Base-by-base conservation (phyloP, 345 rosid species). In the Arabis alpina region DNA sequence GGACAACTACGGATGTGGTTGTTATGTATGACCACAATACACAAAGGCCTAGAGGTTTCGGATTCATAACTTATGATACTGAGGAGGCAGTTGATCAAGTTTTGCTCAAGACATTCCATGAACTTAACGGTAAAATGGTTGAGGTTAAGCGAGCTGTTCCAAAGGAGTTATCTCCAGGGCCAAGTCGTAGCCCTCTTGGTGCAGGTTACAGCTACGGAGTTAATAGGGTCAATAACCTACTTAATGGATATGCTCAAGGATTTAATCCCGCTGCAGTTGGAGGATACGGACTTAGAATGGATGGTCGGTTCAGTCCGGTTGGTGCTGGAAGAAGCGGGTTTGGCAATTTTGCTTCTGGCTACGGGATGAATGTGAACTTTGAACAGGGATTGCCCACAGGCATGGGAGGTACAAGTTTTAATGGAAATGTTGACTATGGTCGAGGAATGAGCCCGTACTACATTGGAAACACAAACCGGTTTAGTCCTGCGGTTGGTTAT, bases 21-120 rank as follows among this genome's bases (percentile, higher is more conserved):
- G 97, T 94, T 57, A 94, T 94, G 99, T 91, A 94, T 75, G 99
- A 94, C 75, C 99, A 94, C 85, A 94, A 88, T 74, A 94, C 97
- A 23, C 96, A 88, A 61, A 85, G 99, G 82, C 99, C 99, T 62
- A 89, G 99, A 85, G 99, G 99, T 56, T 94, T 91, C 34, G 97
- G 99, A 68, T 94, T 94, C 86, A 94, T 94, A 69, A 91, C 99
- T 68, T 94, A 83, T 63, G 97, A 91, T 81, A 79, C 86, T 3
- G 97, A 94, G 80, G 99, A 94, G 55, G 92, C 99, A 0, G 96
- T 94, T 66, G 97, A 94, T 25, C 77, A 82, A 72, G 99, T 89
- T 57, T 79, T 94, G 80, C 86, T 82, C 74, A 89, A 81, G 73
- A 94, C 89, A 19, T 94, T 91, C 74, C 99, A 94, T 48, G 99